Conservation (phyloP, 768 basidiomycete species). For the Jaapia argillacea region DNA sequence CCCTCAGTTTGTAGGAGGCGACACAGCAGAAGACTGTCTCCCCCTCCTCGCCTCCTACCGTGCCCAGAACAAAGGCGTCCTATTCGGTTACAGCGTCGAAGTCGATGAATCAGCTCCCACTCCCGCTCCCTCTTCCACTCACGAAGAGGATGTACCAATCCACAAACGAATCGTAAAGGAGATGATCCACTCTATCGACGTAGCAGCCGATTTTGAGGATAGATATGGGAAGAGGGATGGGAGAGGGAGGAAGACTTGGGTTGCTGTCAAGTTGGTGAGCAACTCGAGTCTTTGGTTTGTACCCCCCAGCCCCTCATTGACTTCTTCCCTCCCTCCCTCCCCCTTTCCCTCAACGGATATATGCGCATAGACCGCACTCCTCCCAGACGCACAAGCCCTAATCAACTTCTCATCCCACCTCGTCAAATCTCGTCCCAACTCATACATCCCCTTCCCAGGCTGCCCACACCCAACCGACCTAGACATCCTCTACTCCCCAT, state of each 20-base stretch:
- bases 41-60: conserved; percentile 58
- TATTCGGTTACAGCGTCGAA: conserved; percentile 83
- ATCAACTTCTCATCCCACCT: conserved; percentile 54
- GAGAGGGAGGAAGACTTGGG: conserved; percentile 56
- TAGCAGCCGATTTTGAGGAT: conserved; percentile 76
- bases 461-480: conserved; percentile 51
- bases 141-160: conserved; percentile 17
- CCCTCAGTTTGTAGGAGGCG: conserved; percentile 79
- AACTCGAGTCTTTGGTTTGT: conserved; percentile 1
- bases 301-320: conserved; percentile 1
- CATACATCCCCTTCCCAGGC: conserved; percentile 57
- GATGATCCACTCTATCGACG: conserved; percentile 66
- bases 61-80: conserved; percentile 55
- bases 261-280: conserved; percentile 75
- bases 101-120: conserved; percentile 54
- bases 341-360: too few species aligned
- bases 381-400: conserved; percentile 53
- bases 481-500: conserved; percentile 29
- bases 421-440: conserved; percentile 28
- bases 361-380: conserved; percentile 47
- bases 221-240: conserved; percentile 8
- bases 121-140: conserved; percentile 10
- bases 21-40: conserved; percentile 59
- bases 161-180: conserved; percentile 66
- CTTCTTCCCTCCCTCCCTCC: too few species aligned